Evolutionary conservation across 2,329 filamentous ascomycete species (phyloP), one percentile per base, ranked within the genome.

Genomic region (Botrytis paeoniae): DNA sequence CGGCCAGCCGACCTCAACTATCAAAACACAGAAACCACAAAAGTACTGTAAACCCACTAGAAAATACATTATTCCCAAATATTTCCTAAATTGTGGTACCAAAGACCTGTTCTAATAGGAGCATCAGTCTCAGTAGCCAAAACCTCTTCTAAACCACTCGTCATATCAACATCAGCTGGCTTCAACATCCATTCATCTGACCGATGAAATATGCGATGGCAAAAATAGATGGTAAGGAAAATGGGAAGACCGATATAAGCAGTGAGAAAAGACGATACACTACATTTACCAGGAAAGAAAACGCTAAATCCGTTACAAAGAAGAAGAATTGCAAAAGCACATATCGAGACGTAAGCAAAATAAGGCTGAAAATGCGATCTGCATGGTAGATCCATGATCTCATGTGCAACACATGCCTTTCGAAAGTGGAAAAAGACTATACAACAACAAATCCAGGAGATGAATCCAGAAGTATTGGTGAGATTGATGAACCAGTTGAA

Each of bases 401-500:
- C 32, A 37, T 60, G 59, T 60, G 35, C 20, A 37, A 25, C 59
- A 2, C 59, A 60, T 25, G 59, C 59, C 20, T 60, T 37, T 20
- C 59, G 32, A 60, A 60, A 60, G 5, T 32, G 59, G 32, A 60
- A 37, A 25, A 37, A 60, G 59, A 60, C 32, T 37, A 37, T 7
- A 25, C 59, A 60, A 7, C 59, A 60, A 60, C 59, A 60, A 7
- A 60, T 60, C 59, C 59, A 60, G 59, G 59, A 60, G 29, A 60
- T 60, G 2, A 60, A 60, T 25, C 59, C 59, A 37, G 59, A 60
- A 7, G 59, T 60, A 25, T 60, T 60, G 20, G 59, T 60, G 32
- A 60, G 59, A 60, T 60, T 60, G 14, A 60, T 60, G 32, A 60
- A 37, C 59, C 59, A 60, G 59, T 60, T 60, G 32, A 60, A 60